phyloP scores from a whole-genome alignment of 306 rosid genomes.

The Medicago arabica region DNA sequence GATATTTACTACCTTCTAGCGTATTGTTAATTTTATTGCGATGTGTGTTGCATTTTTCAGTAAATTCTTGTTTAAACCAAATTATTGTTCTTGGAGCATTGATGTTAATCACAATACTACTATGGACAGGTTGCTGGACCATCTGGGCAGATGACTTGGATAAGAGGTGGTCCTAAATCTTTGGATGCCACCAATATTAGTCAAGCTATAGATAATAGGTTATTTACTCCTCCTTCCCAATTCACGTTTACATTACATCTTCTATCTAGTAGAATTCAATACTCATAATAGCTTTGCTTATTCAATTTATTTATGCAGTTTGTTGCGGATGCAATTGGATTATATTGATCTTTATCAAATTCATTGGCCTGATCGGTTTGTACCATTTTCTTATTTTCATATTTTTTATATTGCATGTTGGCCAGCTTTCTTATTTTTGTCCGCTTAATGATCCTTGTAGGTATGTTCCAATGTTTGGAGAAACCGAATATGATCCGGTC shows the following conservation, averaged over 20 bases:
- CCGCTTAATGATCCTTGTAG: slow-evolving; percentile 49
- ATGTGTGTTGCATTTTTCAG: neutral
- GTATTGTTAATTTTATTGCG: neutral
- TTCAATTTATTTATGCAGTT: slow-evolving; percentile 60
- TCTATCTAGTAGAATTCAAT: slow-evolving; percentile 9
- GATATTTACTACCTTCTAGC: neutral
- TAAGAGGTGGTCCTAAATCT: slow-evolving; percentile 83
- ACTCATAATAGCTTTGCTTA: slow-evolving; percentile 39
- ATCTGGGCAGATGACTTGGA: slow-evolving; percentile 96
- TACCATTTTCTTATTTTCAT: slow-evolving; percentile 46
- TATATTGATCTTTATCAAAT: slow-evolving; percentile 91
- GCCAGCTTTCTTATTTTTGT: neutral
- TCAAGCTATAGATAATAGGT: slow-evolving; percentile 85
- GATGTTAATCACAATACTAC: neutral
- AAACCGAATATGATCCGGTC: slow-evolving; percentile 78
- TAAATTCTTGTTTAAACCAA: neutral
- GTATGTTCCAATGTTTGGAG: slow-evolving; percentile 94
- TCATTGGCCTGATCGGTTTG: slow-evolving; percentile 99
- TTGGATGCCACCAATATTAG: slow-evolving; percentile 71
- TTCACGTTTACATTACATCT: slow-evolving; percentile 11
- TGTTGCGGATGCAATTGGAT: slow-evolving; percentile 75
- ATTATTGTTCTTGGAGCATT: neutral
- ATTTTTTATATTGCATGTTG: neutral
- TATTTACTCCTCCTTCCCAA: slow-evolving; percentile 6
- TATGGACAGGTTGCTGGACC: slow-evolving; percentile 80